A percentile compares a stretch with the other conserved stretches of the same genome.
phyloP scores from a whole-genome alignment of 2,329 filamentous ascomycete species.

The Apiospora arundinis region DNA sequence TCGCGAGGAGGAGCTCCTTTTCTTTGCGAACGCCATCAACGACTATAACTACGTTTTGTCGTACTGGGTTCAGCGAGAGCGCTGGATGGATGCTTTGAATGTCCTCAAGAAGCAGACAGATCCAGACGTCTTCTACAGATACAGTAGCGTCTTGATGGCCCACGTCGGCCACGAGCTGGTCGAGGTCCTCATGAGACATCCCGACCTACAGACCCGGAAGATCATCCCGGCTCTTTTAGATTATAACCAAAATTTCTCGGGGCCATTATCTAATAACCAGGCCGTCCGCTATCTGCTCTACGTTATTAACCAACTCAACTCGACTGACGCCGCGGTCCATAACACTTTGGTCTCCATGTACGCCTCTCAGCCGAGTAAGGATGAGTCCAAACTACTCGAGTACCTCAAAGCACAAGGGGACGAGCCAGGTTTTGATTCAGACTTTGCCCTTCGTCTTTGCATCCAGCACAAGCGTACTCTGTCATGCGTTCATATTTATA shows the following conservation, averaged over 20 bases:
- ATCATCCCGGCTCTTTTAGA: conserved; percentile 93
- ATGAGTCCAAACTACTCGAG: conserved; percentile 83
- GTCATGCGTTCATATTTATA: conserved; percentile 97
- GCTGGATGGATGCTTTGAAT: conserved; percentile 84
- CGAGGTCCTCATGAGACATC: conserved; percentile 94
- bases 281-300: conserved; percentile 93
- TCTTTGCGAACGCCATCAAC: conserved; percentile 85
- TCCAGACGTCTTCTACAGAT: conserved; percentile 92
- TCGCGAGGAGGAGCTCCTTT: conserved; percentile 88
- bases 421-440: conserved; percentile 87
- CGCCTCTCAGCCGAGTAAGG: conserved; percentile 81
- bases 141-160: conserved; percentile 95
- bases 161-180: conserved; percentile 85
- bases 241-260: conserved; percentile 82
- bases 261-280: conserved; percentile 79
- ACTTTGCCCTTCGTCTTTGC: conserved; percentile 94
- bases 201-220: conserved; percentile 81
- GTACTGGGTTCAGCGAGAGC: conserved; percentile 96
- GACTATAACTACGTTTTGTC: conserved; percentile 95
- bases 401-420: conserved; percentile 92
- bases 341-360: conserved; percentile 98
- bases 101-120: conserved; percentile 94
- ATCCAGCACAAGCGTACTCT: conserved; percentile 93
- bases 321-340: conserved; percentile 85
- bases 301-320: conserved; percentile 84